phyloP scores from a whole-genome alignment of 1,139 yeast species.

The Saccharomyces hybrid region DNA sequence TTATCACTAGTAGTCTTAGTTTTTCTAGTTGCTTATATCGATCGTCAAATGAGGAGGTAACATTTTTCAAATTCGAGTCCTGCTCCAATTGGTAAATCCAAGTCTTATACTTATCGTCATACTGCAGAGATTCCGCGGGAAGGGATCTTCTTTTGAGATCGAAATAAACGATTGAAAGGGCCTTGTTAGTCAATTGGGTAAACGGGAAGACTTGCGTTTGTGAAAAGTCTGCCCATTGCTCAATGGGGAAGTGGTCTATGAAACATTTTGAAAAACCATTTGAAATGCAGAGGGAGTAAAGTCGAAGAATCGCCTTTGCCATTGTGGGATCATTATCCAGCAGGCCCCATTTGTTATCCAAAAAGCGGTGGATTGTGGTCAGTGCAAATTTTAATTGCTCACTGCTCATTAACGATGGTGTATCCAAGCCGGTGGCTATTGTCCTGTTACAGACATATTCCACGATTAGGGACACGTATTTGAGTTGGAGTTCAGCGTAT shows the following conservation, averaged over 20 bases:
- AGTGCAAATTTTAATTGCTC: constrained; percentile 18
- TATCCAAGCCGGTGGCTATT: constrained; percentile 2
- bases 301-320: constrained; percentile 21
- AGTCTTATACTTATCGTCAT: constrained; percentile 6
- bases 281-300: constrained; percentile 15
- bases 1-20: constrained; percentile 14
- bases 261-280: constrained; percentile 9
- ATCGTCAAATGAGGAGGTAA: constrained; percentile 13
- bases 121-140: constrained; percentile 4
- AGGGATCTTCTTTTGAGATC: constrained; percentile 18
- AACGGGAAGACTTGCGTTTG: constrained; percentile 2
- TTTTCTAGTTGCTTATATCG: constrained; percentile 21
- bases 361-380: constrained; percentile 12
- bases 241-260: constrained; percentile 14
- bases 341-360: constrained; percentile 9
- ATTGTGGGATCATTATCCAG: constrained; percentile 9
- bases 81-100: constrained; percentile 12
- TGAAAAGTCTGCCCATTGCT: constrained; percentile 14
- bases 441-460: constrained; percentile 11
- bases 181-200: constrained; percentile 11
- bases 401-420: constrained; percentile 9
- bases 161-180: constrained; percentile 17
- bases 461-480: constrained; percentile 15
- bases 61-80: constrained; percentile 4
- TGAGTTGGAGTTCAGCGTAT: constrained; percentile 11